A percentile compares a stretch with the other conserved stretches of the same genome.
phyloP scores from a whole-genome alignment of 768 basidiomycete genomes.

The Rickenella mellea region DNA sequence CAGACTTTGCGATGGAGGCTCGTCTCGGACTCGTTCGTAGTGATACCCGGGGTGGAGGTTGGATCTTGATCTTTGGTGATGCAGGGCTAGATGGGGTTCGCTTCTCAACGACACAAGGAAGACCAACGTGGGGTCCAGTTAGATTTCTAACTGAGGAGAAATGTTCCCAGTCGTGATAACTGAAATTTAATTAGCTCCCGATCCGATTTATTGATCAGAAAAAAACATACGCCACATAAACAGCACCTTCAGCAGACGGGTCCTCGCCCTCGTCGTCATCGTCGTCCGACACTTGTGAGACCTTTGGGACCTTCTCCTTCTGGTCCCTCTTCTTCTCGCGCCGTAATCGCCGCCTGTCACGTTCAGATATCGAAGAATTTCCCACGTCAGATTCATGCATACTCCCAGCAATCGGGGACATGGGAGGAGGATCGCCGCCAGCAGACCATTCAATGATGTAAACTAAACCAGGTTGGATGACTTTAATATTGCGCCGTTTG shows the following conservation, averaged over 20 bases:
- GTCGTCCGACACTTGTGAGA: slow-evolving; percentile 9
- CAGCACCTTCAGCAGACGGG: slow-evolving; percentile 25
- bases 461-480: slow-evolving; percentile 84
- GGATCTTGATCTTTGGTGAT: slow-evolving; percentile 21
- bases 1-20: slow-evolving; percentile 6
- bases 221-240: slow-evolving; percentile 76
- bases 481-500: slow-evolving; percentile 72
- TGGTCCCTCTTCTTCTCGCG: slow-evolving; percentile 28
- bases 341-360: slow-evolving; percentile 34
- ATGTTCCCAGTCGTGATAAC: slow-evolving; percentile 92
- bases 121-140: slow-evolving; percentile 71
- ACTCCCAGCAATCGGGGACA: neutral
- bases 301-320: slow-evolving; percentile 12
- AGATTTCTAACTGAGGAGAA: slow-evolving; percentile 90
- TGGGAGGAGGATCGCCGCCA: slow-evolving; percentile 32
- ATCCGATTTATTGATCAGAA: slow-evolving; percentile 6
- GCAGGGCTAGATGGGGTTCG: slow-evolving; percentile 15
- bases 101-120: slow-evolving; percentile 53
- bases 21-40: slow-evolving; percentile 9
- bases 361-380: slow-evolving; percentile 21
- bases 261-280: slow-evolving; percentile 16
- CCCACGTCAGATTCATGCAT: slow-evolving; percentile 1
- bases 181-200: slow-evolving; percentile 3
- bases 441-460: slow-evolving; percentile 82
- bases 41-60: slow-evolving; percentile 3